phyloP scores from a whole-genome alignment of 345 rosid genomes.

The Eucalyptus cloeziana region DNA sequence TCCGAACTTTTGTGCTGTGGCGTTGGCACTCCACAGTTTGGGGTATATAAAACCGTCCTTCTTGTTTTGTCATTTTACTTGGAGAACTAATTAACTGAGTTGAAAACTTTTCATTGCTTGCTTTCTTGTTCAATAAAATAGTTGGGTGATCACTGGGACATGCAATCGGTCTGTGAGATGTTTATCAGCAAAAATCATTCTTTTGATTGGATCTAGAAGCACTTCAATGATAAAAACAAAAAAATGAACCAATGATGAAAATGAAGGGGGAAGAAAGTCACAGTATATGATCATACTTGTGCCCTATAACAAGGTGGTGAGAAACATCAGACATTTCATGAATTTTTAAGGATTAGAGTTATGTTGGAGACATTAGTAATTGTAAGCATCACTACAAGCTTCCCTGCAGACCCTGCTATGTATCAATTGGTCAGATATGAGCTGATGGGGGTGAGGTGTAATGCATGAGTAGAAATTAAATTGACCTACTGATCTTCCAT shows the following conservation, averaged over 20 bases:
- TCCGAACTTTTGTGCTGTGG: conserved; percentile 93
- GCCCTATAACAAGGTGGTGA: background rate
- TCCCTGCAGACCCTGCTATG: background rate
- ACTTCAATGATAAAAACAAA: background rate
- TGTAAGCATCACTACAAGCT: background rate
- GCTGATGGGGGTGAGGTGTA: background rate
- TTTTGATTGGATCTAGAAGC: background rate
- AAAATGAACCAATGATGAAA: background rate
- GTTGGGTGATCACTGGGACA: background rate
- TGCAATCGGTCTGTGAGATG: background rate
- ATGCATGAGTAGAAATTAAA: background rate
- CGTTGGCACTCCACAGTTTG: conserved; percentile 64
- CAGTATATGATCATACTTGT: background rate
- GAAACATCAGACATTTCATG: background rate
- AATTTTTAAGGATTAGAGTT: background rate
- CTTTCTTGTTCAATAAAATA: background rate
- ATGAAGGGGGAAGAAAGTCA: background rate
- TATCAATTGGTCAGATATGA: background rate
- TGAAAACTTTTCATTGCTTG: background rate
- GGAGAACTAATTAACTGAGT: background rate
- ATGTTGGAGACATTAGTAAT: background rate
- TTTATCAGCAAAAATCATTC: background rate
- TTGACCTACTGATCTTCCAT: background rate
- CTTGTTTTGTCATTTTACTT: background rate
- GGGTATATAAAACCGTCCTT: conserved; percentile 34